Conservation (phyloP, 192 early-diverging fungal genomes). For the Umbelopsis sp. region DNA sequence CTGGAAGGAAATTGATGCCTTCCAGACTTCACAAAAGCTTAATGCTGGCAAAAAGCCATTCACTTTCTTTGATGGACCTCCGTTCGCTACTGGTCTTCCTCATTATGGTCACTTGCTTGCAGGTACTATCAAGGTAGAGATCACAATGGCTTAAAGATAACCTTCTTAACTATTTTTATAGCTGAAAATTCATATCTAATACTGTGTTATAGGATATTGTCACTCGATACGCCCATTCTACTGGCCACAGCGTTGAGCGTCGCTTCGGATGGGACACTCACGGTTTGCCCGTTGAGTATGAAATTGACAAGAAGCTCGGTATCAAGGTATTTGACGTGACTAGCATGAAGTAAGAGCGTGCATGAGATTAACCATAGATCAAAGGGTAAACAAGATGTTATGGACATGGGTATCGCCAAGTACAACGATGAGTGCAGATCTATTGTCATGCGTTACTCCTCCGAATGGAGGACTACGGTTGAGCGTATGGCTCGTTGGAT, state of each 20-base stretch:
- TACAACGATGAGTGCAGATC: slow-evolving; percentile 97
- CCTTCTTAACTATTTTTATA: neutral
- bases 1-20: slow-evolving; percentile 98
- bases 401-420: slow-evolving; percentile 92
- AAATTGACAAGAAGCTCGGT: slow-evolving; percentile 92
- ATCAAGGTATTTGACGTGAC: slow-evolving; percentile 55
- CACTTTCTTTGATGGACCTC: slow-evolving; percentile 98
- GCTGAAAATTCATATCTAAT: neutral
- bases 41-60: slow-evolving; percentile 87
- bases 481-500: slow-evolving; percentile 99
- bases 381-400: slow-evolving; percentile 80
- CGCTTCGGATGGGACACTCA: slow-evolving; percentile 98
- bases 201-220: slow-evolving; percentile 82
- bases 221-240: slow-evolving; percentile 93
- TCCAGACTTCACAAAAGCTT: slow-evolving; percentile 86
- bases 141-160: too few relatives aligned
- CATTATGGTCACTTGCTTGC: slow-evolving; percentile 99
- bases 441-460: slow-evolving; percentile 95
- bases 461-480: slow-evolving; percentile 92
- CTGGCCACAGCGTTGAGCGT: slow-evolving; percentile 96
- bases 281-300: slow-evolving; percentile 87
- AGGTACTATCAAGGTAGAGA: slow-evolving; percentile 92
- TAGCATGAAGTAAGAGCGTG: neutral
- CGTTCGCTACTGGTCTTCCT: slow-evolving; percentile 97
- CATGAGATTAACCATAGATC: neutral